Base-by-base conservation (phyloP, 768 basidiomycete species). In the Suillus hirtellus region DNA sequence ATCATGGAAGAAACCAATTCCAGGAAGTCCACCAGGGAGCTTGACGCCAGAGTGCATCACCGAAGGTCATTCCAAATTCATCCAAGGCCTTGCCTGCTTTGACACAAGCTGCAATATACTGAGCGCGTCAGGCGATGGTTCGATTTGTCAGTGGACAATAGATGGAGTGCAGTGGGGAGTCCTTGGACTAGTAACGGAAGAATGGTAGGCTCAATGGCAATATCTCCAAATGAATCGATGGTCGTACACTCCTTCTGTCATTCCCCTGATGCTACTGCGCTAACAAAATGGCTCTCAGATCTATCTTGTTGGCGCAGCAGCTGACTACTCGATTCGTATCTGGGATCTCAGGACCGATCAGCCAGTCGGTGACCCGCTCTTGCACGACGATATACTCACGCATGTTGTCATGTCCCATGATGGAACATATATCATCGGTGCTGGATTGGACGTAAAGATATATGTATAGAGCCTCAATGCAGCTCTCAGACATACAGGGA, bases 381-480 rank as follows among this genome's bases (percentile, higher is more conserved):
- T 94, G 0, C 95, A 97, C 72, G 87, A 83, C 9, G 92, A 27
- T 27, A 27, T 27, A 27, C 27, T 27, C 27, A 92, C 68, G 89
- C 93, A 74, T 7, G 80, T 97, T 3, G 91, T 93, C 3, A 70
- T 95, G 43, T 93, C 90, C 67, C 80, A 82, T 2, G 93, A 96
- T 76, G 93, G 90, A 12, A 87, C 82, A 69, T 85, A 87, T 60
- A 80, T 97, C 5, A 91, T 87, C 3, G 93, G 89, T 68, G 93
- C 86, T 15, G 94, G 95, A 0, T 84, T 83, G 69, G 95, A 96
- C 72, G 81, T 85, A 64, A 79, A 82, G 42, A 75, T 96, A 1
- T 87, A 90, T 3, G 82, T 94, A 95, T n/a, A n/a, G 95, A 87
- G 93, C 67, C 84, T 81, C 9, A 85, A 86, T 74, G 59, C 27